Percentiles rank a stretch among this genome's conserved stretches.
phyloP scores from a whole-genome alignment of 139 green algal genomes.

The Chlorella sp. region DNA sequence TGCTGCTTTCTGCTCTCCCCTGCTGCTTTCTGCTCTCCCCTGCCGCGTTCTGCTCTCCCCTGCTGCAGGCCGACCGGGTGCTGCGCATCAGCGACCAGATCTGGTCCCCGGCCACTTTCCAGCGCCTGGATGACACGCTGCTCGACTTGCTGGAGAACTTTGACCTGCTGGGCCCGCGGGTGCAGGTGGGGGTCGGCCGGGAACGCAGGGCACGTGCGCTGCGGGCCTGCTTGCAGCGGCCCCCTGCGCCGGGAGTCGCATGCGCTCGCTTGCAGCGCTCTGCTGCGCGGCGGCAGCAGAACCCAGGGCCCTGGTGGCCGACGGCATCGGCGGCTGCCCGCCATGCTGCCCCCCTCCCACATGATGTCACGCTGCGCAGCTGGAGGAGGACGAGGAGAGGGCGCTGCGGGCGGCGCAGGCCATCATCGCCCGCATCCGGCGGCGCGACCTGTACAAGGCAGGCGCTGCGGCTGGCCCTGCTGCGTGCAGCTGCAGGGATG shows the following conservation, averaged over 20 bases:
- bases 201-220: neutral
- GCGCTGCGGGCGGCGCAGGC: constrained; percentile 45
- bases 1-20: too few species aligned
- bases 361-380: neutral
- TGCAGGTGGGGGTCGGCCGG: too few species aligned
- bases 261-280: too few species aligned
- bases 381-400: constrained; percentile 29
- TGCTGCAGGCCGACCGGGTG: constrained; percentile 62
- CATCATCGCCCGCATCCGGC: constrained; percentile 59
- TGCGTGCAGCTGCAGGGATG: too few species aligned
- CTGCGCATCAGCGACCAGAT: constrained; percentile 55
- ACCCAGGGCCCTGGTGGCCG: too few species aligned
- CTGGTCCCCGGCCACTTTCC: constrained; percentile 44
- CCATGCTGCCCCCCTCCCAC: neutral
- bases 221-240: too few species aligned
- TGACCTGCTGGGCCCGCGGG: constrained; percentile 14
- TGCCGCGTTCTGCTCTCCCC: too few species aligned
- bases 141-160: constrained; percentile 50
- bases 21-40: too few species aligned
- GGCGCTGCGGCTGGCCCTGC: constrained; percentile 35
- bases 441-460: constrained; percentile 76
- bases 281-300: too few species aligned
- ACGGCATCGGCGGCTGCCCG: too few species aligned
- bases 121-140: constrained; percentile 76
- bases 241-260: too few species aligned